A percentile compares a stretch with the other conserved stretches of the same genome.
These are phyloP conservation scores for Gonium pectorale DNA, from an alignment of 139 green algal genomes.

Conservation along the genomic window DNA sequence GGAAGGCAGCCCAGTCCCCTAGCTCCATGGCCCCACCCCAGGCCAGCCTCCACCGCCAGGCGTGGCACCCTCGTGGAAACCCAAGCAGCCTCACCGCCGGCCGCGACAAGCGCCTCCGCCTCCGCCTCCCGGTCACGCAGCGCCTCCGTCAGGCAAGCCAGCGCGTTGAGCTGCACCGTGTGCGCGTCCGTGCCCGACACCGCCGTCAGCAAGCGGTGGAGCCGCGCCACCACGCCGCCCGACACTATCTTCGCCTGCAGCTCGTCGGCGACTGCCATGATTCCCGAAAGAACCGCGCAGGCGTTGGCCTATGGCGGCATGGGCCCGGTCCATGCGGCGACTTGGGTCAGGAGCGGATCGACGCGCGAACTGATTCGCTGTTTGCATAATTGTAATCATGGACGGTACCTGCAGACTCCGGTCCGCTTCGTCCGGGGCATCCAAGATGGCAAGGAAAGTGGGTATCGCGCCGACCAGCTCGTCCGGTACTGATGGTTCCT, in stretches of 20 bases:
- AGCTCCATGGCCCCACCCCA: no score
- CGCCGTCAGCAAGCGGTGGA: neutral
- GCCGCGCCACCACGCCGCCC: neutral
- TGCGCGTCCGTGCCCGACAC: neutral
- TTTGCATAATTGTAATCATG: no score
- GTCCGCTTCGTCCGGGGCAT: neutral
- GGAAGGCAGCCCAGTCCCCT: no score
- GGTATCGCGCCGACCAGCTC: neutral
- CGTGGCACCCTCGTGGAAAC: no score
- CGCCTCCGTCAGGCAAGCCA: conserved; percentile 23
- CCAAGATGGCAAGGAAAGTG: neutral
- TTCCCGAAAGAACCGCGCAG: neutral
- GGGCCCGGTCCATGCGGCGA: no score
- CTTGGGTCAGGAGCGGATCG: no score
- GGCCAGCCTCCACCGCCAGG: no score
- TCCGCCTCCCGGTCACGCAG: conserved; percentile 23
- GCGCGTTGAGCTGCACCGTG: conserved; percentile 42
- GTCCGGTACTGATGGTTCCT: conserved; percentile 11
- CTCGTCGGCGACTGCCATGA: conserved; percentile 5
- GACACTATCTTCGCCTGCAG: neutral
- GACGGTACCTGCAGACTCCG: conserved; percentile 3
- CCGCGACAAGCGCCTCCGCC: conserved; percentile 11
- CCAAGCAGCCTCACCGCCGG: neutral
- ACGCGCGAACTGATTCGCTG: no score
- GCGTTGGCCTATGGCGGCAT: conserved; percentile 18